phyloP scores from a whole-genome alignment of 768 basidiomycete genomes.

The Botryobasidium botryosum region DNA sequence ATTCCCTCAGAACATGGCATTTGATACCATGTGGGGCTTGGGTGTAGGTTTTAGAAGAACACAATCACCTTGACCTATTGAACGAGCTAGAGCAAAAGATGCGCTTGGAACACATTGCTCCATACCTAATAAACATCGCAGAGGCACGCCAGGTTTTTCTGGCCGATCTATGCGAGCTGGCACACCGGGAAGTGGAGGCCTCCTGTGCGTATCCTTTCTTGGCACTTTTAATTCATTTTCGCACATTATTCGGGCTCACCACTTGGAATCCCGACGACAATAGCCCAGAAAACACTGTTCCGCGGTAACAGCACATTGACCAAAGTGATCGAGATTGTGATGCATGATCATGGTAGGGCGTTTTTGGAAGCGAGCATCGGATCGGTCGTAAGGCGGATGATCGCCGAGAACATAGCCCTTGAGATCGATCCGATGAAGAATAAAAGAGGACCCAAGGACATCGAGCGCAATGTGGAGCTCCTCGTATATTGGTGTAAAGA shows the following conservation, averaged over 20 bases:
- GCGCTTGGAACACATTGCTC: not conserved
- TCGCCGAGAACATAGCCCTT: constrained; percentile 54
- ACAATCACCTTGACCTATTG: too few relatives aligned
- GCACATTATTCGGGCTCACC: constrained; percentile 1
- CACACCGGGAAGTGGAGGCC: constrained; percentile 51
- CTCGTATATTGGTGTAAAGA: constrained; percentile 64
- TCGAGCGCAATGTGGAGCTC: constrained; percentile 48
- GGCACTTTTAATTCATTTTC: not conserved
- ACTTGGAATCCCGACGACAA: constrained; percentile 5
- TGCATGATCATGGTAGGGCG: constrained; percentile 63
- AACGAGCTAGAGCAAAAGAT: too few relatives aligned
- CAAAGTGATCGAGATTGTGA: constrained; percentile 57
- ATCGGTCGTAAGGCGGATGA: constrained; percentile 46
- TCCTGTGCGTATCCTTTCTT: constrained; percentile 24
- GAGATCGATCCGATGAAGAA: constrained; percentile 46
- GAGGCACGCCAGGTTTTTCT: constrained; percentile 48
- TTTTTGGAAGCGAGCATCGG: constrained; percentile 76
- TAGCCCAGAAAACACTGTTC: constrained; percentile 60
- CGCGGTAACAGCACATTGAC: constrained; percentile 41
- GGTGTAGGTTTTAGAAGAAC: too few relatives aligned
- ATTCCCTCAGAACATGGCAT: constrained; percentile 42
- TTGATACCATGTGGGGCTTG: constrained; percentile 24
- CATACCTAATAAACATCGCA: constrained; percentile 19
- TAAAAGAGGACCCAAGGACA: constrained; percentile 40
- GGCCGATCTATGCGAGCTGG: constrained; percentile 51